Percentiles rank a stretch among this genome's conserved stretches.
These are phyloP conservation scores for Plantago coronopus DNA, from an alignment of 305 asterid species.

Conservation along the genomic window DNA sequence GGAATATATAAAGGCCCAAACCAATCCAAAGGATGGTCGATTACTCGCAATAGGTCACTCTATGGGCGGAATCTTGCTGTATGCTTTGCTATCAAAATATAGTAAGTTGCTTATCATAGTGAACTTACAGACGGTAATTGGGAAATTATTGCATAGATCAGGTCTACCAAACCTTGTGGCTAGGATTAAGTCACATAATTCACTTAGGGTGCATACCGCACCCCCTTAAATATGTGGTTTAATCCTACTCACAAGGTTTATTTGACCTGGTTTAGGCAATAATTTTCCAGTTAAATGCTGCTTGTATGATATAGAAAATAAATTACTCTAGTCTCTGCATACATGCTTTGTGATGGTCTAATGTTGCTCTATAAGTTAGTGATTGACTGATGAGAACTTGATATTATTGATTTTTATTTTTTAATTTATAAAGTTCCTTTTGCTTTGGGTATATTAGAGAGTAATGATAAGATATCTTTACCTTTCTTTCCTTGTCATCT, in stretches of 20 bases:
- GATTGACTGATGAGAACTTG: too few relatives aligned
- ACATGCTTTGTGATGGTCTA: background rate
- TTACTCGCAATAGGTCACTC: slow-evolving; percentile 89
- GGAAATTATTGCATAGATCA: too few relatives aligned
- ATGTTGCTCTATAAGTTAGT: background rate
- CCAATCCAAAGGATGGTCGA: slow-evolving; percentile 74
- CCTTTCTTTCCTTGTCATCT: background rate
- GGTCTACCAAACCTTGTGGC: too few relatives aligned
- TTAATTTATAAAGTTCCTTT: background rate
- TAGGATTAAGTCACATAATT: too few relatives aligned
- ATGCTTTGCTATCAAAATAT: slow-evolving; percentile 74
- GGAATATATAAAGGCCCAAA: slow-evolving; percentile 65
- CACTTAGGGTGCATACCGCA: too few relatives aligned
- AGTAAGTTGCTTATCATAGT: slow-evolving; percentile 43
- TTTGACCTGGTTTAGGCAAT: too few relatives aligned
- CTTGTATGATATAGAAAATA: background rate
- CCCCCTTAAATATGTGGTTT: too few relatives aligned
- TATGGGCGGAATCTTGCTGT: slow-evolving; percentile 91
- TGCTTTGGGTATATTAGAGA: background rate
- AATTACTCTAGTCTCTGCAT: background rate
- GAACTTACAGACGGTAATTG: slow-evolving; percentile 8
- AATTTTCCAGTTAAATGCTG: slow-evolving; percentile 17
- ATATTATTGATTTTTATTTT: background rate
- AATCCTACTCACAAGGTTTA: too few relatives aligned
- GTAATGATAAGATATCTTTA: background rate